Evolutionary conservation across 768 basidiomycete species (phyloP), one percentile per base, ranked within the genome.

Genomic region (Podaxis rugospora): DNA sequence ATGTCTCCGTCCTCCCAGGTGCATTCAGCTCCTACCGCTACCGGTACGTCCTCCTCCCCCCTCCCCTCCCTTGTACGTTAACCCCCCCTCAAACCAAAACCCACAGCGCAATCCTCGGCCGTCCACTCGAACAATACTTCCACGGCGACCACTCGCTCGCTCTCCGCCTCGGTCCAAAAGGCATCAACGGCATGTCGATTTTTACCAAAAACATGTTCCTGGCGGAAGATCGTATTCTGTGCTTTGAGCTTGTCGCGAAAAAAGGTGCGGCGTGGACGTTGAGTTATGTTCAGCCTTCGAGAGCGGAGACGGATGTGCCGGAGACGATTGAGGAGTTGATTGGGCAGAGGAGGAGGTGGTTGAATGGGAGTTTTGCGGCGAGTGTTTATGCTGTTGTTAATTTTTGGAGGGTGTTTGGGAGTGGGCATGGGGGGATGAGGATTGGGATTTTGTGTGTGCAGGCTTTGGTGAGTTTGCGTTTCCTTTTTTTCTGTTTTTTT

Each of bases 361-460:
- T 97, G 66, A 98, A 97, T 70, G 95, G 95, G 52, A 94, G 93
- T 11, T 95, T 96, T 66, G 92, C 93, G 44, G 94, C 93, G 11
- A 66, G 54, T 44, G 54, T 93, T 87, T 95, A 95, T 74, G 87
- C 93, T 4, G 74, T 96, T 21, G 89, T 93, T 67, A 91, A 96
- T 75, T 97, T 95, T 77, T 92, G 89, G 80, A 81, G 83, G 64
- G 81, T 95, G 47, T 98, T 96, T 75, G 82, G 80, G 66, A 92
- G 90, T 32, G 83, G 87, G 7, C 95, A 97, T 67, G 90, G 90
- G 21, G 82, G 91, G 56, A 81, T 95, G 63, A 87, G 95, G 68
- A 93, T 98, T 90, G 88, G 97, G 78, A 93, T 97, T 79, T 86
- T 98, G 71, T 95, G 97, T 70, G 67, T 98, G 49, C 95, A 98